Evolutionary conservation across 1,284 basidiomycete species (phyloP).

Genomic region (Austropuccinia psidii): DNA sequence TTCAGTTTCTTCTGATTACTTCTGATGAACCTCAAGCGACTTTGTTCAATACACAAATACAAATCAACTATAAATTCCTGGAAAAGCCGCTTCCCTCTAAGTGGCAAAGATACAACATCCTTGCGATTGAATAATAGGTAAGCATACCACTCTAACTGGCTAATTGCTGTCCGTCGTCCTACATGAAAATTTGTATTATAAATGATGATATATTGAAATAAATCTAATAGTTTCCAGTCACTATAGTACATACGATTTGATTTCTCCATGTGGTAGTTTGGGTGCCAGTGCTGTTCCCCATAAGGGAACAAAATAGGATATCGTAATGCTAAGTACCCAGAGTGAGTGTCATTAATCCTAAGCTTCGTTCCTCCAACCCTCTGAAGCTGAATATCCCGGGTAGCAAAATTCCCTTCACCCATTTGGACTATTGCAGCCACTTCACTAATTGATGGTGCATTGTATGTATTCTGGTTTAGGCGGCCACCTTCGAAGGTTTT

Average conservation of each 20-base stretch:
- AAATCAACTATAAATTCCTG: slow-evolving; percentile 50
- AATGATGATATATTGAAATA: no score
- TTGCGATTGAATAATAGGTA: background rate
- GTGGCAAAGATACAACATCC: background rate
- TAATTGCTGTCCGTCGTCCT: background rate
- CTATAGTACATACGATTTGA: no score
- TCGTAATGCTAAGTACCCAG: background rate
- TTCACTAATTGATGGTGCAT: no score
- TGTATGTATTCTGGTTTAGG: background rate
- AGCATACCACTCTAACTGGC: background rate
- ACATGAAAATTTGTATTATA: no score
- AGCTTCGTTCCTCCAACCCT: background rate
- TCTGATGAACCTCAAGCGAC: slow-evolving; percentile 41
- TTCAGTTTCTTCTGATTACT: slow-evolving; percentile 47
- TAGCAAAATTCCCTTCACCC: background rate
- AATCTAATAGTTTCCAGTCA: no score
- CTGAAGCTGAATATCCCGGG: background rate
- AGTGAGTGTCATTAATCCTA: background rate
- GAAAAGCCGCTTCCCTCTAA: slow-evolving; percentile 44
- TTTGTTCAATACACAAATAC: slow-evolving; percentile 46
- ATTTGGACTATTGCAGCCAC: no score
- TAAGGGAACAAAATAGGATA: slow-evolving; percentile 8
- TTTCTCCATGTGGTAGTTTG: no score
- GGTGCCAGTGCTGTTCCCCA: slow-evolving; percentile 4
- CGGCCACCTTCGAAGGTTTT: background rate